phyloP scores from a whole-genome alignment of 805 yeast species.

The Hanseniaspora lindneri region DNA sequence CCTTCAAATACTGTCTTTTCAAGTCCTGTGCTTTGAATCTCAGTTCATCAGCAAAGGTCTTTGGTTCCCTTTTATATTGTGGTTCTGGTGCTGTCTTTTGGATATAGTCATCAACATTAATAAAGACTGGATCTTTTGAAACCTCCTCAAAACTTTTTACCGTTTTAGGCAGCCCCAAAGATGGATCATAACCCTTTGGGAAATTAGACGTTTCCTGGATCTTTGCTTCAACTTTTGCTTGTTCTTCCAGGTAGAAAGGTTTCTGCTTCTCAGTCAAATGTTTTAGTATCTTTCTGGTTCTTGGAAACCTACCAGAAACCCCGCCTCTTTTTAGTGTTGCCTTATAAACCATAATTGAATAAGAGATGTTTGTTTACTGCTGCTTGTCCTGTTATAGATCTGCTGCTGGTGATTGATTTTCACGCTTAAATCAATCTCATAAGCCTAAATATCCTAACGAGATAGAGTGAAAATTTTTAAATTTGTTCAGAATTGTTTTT shows the following conservation, averaged over 20 bases:
- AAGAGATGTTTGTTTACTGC: no score
- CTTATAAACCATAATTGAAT: constrained; percentile 34
- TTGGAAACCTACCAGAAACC: constrained; percentile 75
- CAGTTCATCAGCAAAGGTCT: not conserved
- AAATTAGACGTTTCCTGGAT: constrained; percentile 1
- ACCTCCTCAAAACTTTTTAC: constrained; percentile 30
- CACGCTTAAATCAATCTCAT: no score
- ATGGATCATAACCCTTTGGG: constrained; percentile 26
- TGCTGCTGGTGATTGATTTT: no score
- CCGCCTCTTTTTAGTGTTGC: constrained; percentile 37
- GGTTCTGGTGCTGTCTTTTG: constrained; percentile 41
- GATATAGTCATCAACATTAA: constrained; percentile 52
- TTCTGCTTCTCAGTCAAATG: constrained; percentile 45
- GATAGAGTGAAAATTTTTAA: no score
- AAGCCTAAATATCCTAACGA: no score
- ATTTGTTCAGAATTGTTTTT: no score
- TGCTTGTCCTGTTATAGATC: no score
- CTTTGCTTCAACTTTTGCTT: not conserved
- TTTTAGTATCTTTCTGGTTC: constrained; percentile 62
- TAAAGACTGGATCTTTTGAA: constrained; percentile 25
- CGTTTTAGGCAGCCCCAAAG: constrained; percentile 35
- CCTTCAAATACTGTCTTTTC: constrained; percentile 59
- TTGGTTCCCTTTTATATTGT: constrained; percentile 22
- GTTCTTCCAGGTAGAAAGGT: constrained; percentile 18
- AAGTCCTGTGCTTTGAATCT: constrained; percentile 30